These are phyloP conservation scores for Elasticomyces elasticus DNA, from an alignment of 495 filamentous ascomycete genomes.

Conservation along the genomic window DNA sequence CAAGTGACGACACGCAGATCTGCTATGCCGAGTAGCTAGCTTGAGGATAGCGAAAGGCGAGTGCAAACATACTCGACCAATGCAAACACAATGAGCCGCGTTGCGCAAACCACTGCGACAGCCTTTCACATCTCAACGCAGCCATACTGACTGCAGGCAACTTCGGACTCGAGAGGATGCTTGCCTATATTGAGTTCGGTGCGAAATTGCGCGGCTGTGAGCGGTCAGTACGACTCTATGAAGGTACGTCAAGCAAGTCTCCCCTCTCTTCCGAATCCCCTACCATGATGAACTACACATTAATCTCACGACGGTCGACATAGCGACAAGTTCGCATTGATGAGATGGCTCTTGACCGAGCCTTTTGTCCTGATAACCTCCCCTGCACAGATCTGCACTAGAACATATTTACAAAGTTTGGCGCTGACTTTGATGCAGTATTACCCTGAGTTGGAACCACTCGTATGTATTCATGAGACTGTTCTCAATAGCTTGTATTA, in stretches of 20 bases:
- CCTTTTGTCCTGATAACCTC: neutral
- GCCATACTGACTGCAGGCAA: neutral
- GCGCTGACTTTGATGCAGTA: too few species aligned
- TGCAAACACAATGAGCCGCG: too few species aligned
- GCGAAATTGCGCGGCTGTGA: too few species aligned
- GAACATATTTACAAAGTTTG: too few species aligned
- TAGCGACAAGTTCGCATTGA: neutral
- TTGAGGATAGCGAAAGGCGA: constrained; percentile 3
- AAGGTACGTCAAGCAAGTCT: neutral
- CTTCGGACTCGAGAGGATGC: too few species aligned
- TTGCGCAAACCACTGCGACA: neutral
- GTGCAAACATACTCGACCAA: neutral
- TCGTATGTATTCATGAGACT: too few species aligned
- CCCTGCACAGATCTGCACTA: neutral
- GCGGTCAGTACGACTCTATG: neutral
- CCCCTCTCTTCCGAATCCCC: neutral
- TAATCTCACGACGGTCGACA: neutral
- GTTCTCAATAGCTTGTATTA: too few species aligned
- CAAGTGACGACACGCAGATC: neutral
- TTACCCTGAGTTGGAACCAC: too few species aligned
- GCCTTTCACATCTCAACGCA: neutral
- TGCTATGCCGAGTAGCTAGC: constrained; percentile 7
- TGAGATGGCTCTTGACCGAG: neutral
- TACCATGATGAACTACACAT: neutral
- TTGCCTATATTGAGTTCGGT: too few species aligned